phyloP scores from a whole-genome alignment of 306 rosid species.

The Cucurbita ficifolia region DNA sequence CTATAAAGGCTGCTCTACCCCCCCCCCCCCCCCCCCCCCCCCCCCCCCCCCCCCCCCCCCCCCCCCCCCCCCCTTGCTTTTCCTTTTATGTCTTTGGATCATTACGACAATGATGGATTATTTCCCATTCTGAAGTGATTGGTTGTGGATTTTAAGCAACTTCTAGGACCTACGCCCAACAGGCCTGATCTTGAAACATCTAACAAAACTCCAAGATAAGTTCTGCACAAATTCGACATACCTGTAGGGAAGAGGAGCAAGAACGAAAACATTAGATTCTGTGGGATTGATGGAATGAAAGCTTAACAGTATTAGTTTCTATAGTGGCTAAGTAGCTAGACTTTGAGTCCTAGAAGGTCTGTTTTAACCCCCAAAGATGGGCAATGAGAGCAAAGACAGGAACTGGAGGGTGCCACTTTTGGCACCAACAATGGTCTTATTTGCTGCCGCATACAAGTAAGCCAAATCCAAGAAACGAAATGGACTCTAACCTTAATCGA shows the following conservation, averaged over 20 bases:
- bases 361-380: not conserved
- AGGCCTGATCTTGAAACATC: not conserved
- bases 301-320: not conserved
- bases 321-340: not conserved
- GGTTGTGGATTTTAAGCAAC: too few relatives aligned
- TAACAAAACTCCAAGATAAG: not conserved
- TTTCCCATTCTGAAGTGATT: not conserved
- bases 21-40: too few relatives aligned
- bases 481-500: not conserved
- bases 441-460: too few relatives aligned
- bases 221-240: too few relatives aligned
- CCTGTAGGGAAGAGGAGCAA: not conserved
- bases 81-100: not conserved
- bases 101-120: not conserved
- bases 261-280: not conserved
- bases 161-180: not conserved
- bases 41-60: too few relatives aligned
- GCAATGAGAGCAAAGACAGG: not conserved
- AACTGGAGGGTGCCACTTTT: not conserved
- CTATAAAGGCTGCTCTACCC: constrained; percentile 10
- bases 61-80: not conserved
- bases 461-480: not conserved
- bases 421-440: not conserved
- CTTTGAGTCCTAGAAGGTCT: too few relatives aligned
- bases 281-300: not conserved